Evolutionary conservation across 305 asterid species (phyloP), one percentile per base, ranked within the genome.

Genomic region (Fraxinus latifolia): DNA sequence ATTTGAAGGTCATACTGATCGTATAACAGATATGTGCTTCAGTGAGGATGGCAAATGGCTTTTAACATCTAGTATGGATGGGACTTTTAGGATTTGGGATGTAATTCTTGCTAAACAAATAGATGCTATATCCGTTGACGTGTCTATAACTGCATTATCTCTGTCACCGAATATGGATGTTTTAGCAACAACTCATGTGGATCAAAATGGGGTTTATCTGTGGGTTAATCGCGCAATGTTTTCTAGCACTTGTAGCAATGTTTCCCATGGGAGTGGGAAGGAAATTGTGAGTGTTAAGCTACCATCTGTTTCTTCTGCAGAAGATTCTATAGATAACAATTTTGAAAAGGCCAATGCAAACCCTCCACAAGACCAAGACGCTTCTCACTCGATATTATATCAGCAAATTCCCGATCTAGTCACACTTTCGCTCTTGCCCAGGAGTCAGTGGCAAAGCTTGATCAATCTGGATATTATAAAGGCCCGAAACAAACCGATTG

Each of bases 31-130:
- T 80, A 32, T 85, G 82, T 94, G 97, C 93, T 94, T 94, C 84
- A 95, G 99, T 50, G 98, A 95, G 84, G 99, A 95, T 87, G 99
- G 99, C 47, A 95, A 93, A 85, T 95, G 98, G 99, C 97, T 95
- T 75, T 83, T 94, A 80, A 88, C 95, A 19, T 95, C 98, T 53
- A 95, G 99, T 87, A 95, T 95, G 99, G 99, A 95, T 86, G 98
- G 98, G 80, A 95, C 92, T n/a, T 81, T 95, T 50, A 93, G 97
- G 82, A 90, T 95, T 82, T 95, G 99, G 99, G 98, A 95, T 88
- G 91, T 94, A n/a, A 91, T 94, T 55, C 83, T 95, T 79, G 97
- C 97, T 82, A 90, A 90, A 83, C 98, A 94, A 83, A 88, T 95
- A 79, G 98, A 95, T 87, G 98, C 96, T 50, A 78, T 95, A 79